Percentiles rank a stretch among this genome's conserved stretches.
Evolutionary conservation across 2,329 filamentous ascomycete genomes (phyloP).

Genomic region (Pseudocercospora ulei): DNA sequence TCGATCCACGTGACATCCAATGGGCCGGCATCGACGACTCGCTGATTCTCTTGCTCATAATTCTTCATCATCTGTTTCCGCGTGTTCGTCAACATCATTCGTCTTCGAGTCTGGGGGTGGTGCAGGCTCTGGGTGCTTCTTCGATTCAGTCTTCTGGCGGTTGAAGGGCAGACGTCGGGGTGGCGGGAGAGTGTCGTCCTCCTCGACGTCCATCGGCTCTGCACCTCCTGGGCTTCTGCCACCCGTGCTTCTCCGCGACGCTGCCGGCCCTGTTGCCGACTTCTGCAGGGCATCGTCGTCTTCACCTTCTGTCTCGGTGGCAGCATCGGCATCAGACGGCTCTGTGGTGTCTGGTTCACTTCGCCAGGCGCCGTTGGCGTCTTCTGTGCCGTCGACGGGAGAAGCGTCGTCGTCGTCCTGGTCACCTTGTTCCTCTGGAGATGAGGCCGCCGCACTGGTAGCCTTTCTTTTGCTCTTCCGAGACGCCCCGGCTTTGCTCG

Average conservation of each 20-base stretch:
- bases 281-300: constrained; percentile 4
- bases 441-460: constrained; percentile 30
- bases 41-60: constrained; percentile 18
- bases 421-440: constrained; percentile 40
- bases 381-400: constrained; percentile 25
- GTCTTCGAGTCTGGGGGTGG: constrained; percentile 13
- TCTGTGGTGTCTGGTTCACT: constrained; percentile 16
- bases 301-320: constrained; percentile 16
- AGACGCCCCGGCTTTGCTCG: constrained; percentile 25
- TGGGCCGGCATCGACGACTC: neutral
- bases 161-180: constrained; percentile 23
- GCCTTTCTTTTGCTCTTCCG: constrained; percentile 32
- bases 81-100: constrained; percentile 25
- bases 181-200: constrained; percentile 16
- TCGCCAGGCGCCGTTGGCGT: constrained; percentile 17
- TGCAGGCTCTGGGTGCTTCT: constrained; percentile 10
- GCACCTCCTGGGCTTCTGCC: constrained; percentile 4
- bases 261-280: neutral
- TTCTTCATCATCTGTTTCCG: constrained; percentile 34
- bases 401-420: constrained; percentile 32
- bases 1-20: neutral
- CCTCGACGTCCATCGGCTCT: constrained; percentile 15
- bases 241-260: constrained; percentile 8
- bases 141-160: constrained; percentile 13
- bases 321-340: constrained; percentile 6